Evolutionary conservation across 2,329 filamentous ascomycete species (phyloP).

Genomic region (Lachnellula willkommii): DNA sequence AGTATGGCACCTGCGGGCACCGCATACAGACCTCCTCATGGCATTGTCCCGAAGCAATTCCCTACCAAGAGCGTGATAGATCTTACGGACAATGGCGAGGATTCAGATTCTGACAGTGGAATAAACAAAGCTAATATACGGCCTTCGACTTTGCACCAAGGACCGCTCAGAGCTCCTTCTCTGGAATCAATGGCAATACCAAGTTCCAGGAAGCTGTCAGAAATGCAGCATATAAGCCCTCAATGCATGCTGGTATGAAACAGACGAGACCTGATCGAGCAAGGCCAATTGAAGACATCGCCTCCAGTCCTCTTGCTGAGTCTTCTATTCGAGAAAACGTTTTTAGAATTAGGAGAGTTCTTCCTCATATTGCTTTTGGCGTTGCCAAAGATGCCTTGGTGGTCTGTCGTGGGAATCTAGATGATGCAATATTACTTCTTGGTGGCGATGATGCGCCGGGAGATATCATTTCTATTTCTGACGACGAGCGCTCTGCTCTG

Average conservation of each 20-base stretch:
- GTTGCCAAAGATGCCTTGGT: conserved; percentile 46
- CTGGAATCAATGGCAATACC: conserved; percentile 21
- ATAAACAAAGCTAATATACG: conserved; percentile 52
- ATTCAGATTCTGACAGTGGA: conserved; percentile 52
- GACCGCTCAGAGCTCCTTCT: conserved; percentile 36
- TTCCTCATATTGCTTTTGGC: conserved; percentile 41
- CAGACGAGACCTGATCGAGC: conserved; percentile 41
- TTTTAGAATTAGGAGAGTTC: conserved; percentile 44
- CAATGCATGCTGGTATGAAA: not conserved
- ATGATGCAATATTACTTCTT: conserved; percentile 48
- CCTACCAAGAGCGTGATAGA: conserved; percentile 43
- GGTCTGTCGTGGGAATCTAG: conserved; percentile 45
- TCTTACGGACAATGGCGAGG: conserved; percentile 54
- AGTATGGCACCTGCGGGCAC: conserved; percentile 74
- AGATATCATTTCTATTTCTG: conserved; percentile 24
- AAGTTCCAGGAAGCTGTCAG: conserved; percentile 5
- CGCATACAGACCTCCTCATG: conserved; percentile 51
- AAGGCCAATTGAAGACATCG: conserved; percentile 39
- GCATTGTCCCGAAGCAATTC: conserved; percentile 34
- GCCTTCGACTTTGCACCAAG: conserved; percentile 46
- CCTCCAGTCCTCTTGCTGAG: conserved; percentile 47
- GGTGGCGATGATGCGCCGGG: conserved; percentile 34
- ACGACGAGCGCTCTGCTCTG: conserved; percentile 31
- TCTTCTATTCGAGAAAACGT: conserved; percentile 45
- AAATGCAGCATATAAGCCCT: conserved; percentile 20